Evolutionary conservation across 1,139 yeast genomes (phyloP).

Genomic region (Komagataea norvegica): DNA sequence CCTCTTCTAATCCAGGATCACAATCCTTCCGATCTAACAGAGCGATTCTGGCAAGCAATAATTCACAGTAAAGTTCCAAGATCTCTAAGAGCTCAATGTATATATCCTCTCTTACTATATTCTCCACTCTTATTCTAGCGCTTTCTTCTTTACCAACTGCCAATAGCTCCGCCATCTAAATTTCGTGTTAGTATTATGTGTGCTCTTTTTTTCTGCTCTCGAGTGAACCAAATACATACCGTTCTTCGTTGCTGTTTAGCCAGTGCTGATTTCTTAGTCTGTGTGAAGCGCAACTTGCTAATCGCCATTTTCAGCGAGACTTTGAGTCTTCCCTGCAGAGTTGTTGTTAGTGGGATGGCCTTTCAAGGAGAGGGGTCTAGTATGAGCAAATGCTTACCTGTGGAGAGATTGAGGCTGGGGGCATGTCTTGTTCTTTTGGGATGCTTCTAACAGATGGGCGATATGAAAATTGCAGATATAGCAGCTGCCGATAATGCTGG

Average conservation of each 20-base stretch:
- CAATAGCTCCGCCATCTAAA: constrained; percentile 62
- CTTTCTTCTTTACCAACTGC: constrained; percentile 72
- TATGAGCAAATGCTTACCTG: constrained; percentile 21
- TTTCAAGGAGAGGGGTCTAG: neutral
- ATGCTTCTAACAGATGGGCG: no score
- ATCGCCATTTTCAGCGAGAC: constrained; percentile 78
- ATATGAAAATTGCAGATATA: no score
- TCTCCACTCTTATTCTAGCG: constrained; percentile 81
- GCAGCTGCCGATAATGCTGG: no score
- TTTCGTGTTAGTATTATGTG: neutral
- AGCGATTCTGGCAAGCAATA: constrained; percentile 69
- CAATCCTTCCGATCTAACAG: constrained; percentile 45
- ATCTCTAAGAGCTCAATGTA: constrained; percentile 77
- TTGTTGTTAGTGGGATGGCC: constrained; percentile 3
- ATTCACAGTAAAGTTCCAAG: constrained; percentile 78
- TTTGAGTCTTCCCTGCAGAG: constrained; percentile 44
- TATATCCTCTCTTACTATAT: constrained; percentile 79
- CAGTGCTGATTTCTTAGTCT: constrained; percentile 76
- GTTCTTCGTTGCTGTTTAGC: constrained; percentile 76
- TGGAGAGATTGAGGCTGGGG: constrained; percentile 25
- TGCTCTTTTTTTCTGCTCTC: no score
- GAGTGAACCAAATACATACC: constrained; percentile 34
- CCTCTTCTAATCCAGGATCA: constrained; percentile 67
- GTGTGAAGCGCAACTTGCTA: constrained; percentile 71
- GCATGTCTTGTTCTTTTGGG: no score